Base-by-base conservation (phyloP, 164 flowering plant species). In the Amborella trichopoda region DNA sequence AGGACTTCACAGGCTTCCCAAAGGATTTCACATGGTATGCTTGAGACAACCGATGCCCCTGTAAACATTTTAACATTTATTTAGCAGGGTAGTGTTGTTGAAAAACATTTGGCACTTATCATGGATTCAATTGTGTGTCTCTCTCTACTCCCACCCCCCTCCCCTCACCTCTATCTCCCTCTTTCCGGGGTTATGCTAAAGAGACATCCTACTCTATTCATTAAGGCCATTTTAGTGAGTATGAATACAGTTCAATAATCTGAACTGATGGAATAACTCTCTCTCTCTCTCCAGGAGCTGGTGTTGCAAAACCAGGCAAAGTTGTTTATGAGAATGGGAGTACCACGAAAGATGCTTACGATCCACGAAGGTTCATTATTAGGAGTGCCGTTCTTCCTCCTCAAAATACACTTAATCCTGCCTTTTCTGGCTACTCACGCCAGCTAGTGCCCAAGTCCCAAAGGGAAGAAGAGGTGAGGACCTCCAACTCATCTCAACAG, bases 301-400 rank as follows among this genome's bases (percentile, higher is more conserved):
- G 17, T 61, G n/a, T 78, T 72, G 85, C 79, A 24, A 77, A 77
- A 65, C 83, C 83, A 19, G 81, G 80, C 40, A 72, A 67, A 50
- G 74, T 72, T 25, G 76, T 72, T 13, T 72, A 62, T 46, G 88
- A 76, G 39, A 72, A 66, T 42, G 69, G 67, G 22, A 59, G 64
- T 28, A n/a, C n/a, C n/a, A 37, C 56, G 6, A 80, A 67, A 44
- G 80, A 73, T 45, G 40, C 73, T 6, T 79, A 73, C 32, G 86
- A 79, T 40, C 71, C 72, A 20, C 61, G 83, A 53, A 56, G 64
- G 30, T 47, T 68, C 39, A 41, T 70, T 14, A n/a, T n/a, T n/a
- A 65, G 80, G 57, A 70, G 71, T 44, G 27, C 73, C 13, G 68
- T 54, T 11, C 62, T 71, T 25, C 81, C 76, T 23, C 49, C 68